Conservation (phyloP, 352 stramenopile species). For the Pythium diclinum region DNA sequence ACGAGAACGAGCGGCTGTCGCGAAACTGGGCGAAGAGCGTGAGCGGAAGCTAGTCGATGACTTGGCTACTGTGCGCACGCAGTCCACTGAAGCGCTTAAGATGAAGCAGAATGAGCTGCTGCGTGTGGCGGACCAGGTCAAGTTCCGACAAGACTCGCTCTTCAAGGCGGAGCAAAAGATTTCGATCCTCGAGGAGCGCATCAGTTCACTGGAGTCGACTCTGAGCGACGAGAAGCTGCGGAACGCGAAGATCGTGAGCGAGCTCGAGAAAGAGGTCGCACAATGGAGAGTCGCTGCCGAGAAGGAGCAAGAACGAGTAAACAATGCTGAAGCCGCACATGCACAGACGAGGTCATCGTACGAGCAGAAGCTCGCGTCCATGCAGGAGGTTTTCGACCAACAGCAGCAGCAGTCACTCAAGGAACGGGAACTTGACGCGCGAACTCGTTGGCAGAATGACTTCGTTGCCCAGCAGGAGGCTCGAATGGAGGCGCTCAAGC, state of each 20-base stretch:
- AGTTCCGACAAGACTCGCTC: slow-evolving; percentile 55
- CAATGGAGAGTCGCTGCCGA: slow-evolving; percentile 44
- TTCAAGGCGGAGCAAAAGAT: slow-evolving; percentile 53
- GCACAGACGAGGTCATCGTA: slow-evolving; percentile 41
- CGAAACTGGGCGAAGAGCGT: slow-evolving; percentile 34
- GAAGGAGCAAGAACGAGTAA: slow-evolving; percentile 47
- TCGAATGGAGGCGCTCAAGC: slow-evolving; percentile 58
- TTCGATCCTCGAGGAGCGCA: slow-evolving; percentile 35
- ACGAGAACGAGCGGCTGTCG: slow-evolving; percentile 9
- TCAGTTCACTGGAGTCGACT: slow-evolving; percentile 30
- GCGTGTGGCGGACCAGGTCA: slow-evolving; percentile 47
- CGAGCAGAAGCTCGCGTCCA: slow-evolving; percentile 41
- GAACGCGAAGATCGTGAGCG: slow-evolving; percentile 32
- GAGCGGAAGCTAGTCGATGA: slow-evolving; percentile 34
- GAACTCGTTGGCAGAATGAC: slow-evolving; percentile 64
- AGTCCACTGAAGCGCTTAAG: slow-evolving; percentile 45
- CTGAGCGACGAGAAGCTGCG: slow-evolving; percentile 45
- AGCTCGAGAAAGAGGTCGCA: slow-evolving; percentile 55
- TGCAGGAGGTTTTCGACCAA: slow-evolving; percentile 48
- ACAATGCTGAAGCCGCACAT: slow-evolving; percentile 28
- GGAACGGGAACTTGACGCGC: slow-evolving; percentile 58
- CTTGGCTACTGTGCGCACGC: slow-evolving; percentile 32
- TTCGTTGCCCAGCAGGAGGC: slow-evolving; percentile 71
- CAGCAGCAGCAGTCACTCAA: slow-evolving; percentile 48
- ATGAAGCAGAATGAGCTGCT: slow-evolving; percentile 53